Base-by-base conservation (phyloP, 2,329 filamentous ascomycete genomes). In the Pseudogymnoascus verrucosus region DNA sequence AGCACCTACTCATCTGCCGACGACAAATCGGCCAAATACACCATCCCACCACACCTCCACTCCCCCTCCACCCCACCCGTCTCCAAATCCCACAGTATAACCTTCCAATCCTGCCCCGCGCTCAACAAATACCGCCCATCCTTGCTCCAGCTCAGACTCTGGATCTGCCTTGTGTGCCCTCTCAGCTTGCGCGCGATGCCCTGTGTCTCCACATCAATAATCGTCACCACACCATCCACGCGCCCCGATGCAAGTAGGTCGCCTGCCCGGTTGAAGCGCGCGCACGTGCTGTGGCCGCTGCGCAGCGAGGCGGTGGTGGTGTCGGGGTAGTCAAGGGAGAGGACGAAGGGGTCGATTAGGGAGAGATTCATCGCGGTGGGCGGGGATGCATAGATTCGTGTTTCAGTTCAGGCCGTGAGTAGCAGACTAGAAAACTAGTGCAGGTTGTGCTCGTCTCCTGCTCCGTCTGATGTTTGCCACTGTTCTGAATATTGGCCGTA, bases 191-290 rank as follows among this genome's bases (percentile, higher is more conserved):
- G 89, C 64, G 95, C 95, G 4, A 98, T 91, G 39, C 95, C 93
- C 82, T 96, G 96, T 8, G 96, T 99, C 77, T 99, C 96, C 60
- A 98, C 86, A 74, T 99, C 95, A 83, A 96, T 99, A 57, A 99
- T 89, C 63, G 96, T 91, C 42, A 99, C 89, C 4, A 91, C 95
- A 69, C 95, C 95, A 78, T 99, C 95, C 66, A 92, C 90, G 73
- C 95, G 88, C 67, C 95, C 95, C 31, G 93, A 96, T 51, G 95
- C 95, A 67, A 99, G 87, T 71, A 95, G 93, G 77, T 99, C 93
- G 76, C 95, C 95, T 73, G 88, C 90, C 73, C 92, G 90, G 73
- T 93, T 97, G 82, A 99, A 99, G 68, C 93, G 91, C 66, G 88
- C 78, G 71, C 83, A 86, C 69, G 84, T 85, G 64, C 84, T 83